Evolutionary conservation across 176 grass and related monocot species (phyloP).

Genomic region (Alopecurus myosuroides): DNA sequence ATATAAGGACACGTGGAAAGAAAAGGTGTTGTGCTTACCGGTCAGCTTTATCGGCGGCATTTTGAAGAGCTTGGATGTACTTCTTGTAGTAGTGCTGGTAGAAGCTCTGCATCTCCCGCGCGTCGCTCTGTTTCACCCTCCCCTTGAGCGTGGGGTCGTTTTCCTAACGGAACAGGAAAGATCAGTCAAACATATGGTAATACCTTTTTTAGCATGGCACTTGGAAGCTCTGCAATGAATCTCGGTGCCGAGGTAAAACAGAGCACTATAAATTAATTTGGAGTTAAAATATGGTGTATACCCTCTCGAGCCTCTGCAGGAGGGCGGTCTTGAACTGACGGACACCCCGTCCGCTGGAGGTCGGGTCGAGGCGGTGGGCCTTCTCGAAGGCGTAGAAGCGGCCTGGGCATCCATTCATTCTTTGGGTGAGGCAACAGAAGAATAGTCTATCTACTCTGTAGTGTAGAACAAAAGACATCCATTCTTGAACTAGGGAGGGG

Average conservation of each 20-base stretch:
- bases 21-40: too few relatives aligned
- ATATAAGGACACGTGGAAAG: not conserved
- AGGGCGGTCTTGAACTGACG: constrained; percentile 82
- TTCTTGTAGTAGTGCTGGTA: constrained; percentile 87
- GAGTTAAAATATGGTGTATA: too few relatives aligned
- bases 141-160: constrained; percentile 83
- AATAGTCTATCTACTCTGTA: too few relatives aligned
- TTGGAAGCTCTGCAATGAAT: not conserved
- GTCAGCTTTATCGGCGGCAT: too few relatives aligned
- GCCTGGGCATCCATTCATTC: constrained; percentile 13
- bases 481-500: too few relatives aligned
- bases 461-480: too few relatives aligned
- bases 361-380: constrained; percentile 73
- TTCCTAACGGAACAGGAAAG: constrained; percentile 34
- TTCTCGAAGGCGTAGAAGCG: constrained; percentile 89
- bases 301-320: constrained; percentile 62
- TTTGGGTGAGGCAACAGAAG: not conserved
- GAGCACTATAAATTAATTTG: not conserved
- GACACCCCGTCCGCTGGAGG: constrained; percentile 69
- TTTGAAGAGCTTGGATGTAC: constrained; percentile 82
- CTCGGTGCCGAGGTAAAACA: not conserved
- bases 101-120: constrained; percentile 82
- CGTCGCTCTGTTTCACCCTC: constrained; percentile 80
- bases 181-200: not conserved
- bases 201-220: not conserved